phyloP scores from a whole-genome alignment of 257 asterid species.

The Marsdenia floribunda region DNA sequence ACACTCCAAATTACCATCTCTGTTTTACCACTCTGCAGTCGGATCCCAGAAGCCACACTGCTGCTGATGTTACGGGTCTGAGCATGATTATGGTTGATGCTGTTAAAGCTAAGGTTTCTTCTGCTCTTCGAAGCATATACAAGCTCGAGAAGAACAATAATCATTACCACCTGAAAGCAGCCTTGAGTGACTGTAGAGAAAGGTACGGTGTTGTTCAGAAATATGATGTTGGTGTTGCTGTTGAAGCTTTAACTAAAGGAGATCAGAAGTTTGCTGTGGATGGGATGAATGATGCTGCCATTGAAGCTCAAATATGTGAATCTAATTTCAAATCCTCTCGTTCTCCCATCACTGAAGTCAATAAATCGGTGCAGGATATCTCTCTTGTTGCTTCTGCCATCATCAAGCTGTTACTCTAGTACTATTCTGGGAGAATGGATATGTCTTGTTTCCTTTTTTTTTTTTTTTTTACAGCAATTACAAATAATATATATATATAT shows the following conservation, averaged over 20 bases:
- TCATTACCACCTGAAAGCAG: conserved; percentile 6
- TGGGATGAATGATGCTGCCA: conserved; percentile 17
- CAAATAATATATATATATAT: too few species aligned
- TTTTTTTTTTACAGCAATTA: too few species aligned
- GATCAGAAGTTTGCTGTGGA: conserved; percentile 29
- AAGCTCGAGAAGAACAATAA: conserved; percentile 1
- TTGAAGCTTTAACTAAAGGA: conserved; percentile 29
- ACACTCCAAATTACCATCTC: conserved; percentile 13
- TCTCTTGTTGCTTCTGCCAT: conserved; percentile 9
- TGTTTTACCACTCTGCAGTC: conserved; percentile 1
- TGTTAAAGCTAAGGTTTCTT: conserved; percentile 4
- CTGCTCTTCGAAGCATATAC: background rate
- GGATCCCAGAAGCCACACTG: background rate
- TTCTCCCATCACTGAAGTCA: conserved; percentile 17
- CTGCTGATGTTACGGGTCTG: conserved; percentile 15
- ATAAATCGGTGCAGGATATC: conserved; percentile 8
- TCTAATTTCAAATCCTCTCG: conserved; percentile 2
- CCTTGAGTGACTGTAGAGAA: conserved; percentile 4
- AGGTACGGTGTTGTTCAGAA: conserved; percentile 8
- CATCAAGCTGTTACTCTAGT: conserved; percentile 3
- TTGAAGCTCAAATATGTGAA: conserved; percentile 22
- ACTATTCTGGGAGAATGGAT: too few species aligned
- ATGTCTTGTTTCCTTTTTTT: too few species aligned
- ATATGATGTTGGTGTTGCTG: conserved; percentile 17
- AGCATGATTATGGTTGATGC: conserved; percentile 20